These are phyloP conservation scores for Hymenoscyphus salicellus DNA, from an alignment of 2,329 filamentous ascomycete species.

Conservation along the genomic window DNA sequence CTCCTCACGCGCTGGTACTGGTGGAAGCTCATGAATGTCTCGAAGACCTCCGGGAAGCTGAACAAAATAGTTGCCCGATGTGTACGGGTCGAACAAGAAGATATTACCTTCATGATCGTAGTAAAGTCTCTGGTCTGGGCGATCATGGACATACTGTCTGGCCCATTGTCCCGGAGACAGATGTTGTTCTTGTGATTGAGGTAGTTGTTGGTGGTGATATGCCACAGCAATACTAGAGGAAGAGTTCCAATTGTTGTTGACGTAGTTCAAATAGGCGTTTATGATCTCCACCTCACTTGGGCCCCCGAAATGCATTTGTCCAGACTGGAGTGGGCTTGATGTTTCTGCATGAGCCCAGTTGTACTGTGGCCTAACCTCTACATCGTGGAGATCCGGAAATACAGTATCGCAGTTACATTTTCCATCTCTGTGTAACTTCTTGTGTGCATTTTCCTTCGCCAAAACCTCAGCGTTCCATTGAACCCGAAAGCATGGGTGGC, in stretches of 20 bases:
- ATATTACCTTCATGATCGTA: not conserved
- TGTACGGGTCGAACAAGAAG: not conserved
- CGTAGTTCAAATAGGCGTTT: slow-evolving; percentile 23
- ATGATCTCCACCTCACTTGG: not conserved
- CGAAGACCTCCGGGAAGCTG: not conserved
- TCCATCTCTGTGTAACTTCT: slow-evolving; percentile 18
- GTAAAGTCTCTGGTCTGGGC: not conserved
- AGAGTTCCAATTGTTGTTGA: not conserved
- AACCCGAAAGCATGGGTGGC: slow-evolving; percentile 32
- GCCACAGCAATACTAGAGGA: not conserved
- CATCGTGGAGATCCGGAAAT: slow-evolving; percentile 24
- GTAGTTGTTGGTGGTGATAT: too few species aligned
- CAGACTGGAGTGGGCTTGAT: not conserved
- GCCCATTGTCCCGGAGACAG: too few species aligned
- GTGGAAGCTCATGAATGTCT: not conserved
- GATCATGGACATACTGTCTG: not conserved
- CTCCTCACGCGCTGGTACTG: not conserved
- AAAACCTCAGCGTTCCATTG: slow-evolving; percentile 33
- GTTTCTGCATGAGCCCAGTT: not conserved
- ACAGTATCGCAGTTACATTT: slow-evolving; percentile 30
- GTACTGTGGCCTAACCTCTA: not conserved
- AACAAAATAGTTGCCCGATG: not conserved
- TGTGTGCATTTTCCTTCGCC: slow-evolving; percentile 29
- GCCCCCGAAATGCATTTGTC: too few species aligned
- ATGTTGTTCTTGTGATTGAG: too few species aligned